Percentiles rank a stretch among this genome's conserved stretches.
These are phyloP conservation scores for Penicillium nordicum DNA, from an alignment of 2,329 filamentous ascomycete genomes.

Conservation along the genomic window DNA sequence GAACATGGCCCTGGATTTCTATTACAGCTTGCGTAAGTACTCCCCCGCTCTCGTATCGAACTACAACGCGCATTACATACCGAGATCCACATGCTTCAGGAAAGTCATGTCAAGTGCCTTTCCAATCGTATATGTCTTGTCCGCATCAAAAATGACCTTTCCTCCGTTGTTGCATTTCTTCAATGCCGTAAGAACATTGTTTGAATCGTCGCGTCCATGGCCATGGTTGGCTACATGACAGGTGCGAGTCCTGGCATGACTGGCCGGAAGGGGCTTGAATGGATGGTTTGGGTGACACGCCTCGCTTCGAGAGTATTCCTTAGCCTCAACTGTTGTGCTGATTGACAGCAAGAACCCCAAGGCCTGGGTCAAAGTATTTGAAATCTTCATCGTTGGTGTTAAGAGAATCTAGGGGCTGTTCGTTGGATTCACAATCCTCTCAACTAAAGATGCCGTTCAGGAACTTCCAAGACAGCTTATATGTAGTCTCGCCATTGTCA, in stretches of 20 bases:
- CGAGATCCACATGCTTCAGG: slow-evolving; percentile 60
- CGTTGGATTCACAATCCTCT: background rate
- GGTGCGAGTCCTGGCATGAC: slow-evolving; percentile 23
- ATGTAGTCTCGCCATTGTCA: background rate
- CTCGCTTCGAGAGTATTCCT: slow-evolving; percentile 19
- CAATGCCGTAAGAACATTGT: slow-evolving; percentile 54
- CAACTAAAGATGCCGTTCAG: background rate
- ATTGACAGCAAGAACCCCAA: slow-evolving; percentile 22
- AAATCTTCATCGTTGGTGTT: slow-evolving; percentile 25
- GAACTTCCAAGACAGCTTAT: background rate
- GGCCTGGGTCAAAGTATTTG: slow-evolving; percentile 21
- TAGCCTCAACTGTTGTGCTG: slow-evolving; percentile 16
- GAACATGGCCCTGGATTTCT: slow-evolving; percentile 59
- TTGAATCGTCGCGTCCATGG: slow-evolving; percentile 47
- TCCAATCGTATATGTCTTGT: slow-evolving; percentile 58
- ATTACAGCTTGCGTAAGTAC: background rate
- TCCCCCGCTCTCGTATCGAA: background rate
- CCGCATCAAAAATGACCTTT: slow-evolving; percentile 56
- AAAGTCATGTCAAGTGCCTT: slow-evolving; percentile 65
- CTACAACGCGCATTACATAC: slow-evolving; percentile 31
- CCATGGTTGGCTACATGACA: slow-evolving; percentile 31
- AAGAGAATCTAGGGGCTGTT: background rate
- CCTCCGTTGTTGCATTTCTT: slow-evolving; percentile 62
- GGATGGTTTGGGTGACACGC: slow-evolving; percentile 28
- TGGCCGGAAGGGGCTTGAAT: slow-evolving; percentile 30